Conservation (phyloP, 331 rosid genomes). For the Quercus phellos region DNA sequence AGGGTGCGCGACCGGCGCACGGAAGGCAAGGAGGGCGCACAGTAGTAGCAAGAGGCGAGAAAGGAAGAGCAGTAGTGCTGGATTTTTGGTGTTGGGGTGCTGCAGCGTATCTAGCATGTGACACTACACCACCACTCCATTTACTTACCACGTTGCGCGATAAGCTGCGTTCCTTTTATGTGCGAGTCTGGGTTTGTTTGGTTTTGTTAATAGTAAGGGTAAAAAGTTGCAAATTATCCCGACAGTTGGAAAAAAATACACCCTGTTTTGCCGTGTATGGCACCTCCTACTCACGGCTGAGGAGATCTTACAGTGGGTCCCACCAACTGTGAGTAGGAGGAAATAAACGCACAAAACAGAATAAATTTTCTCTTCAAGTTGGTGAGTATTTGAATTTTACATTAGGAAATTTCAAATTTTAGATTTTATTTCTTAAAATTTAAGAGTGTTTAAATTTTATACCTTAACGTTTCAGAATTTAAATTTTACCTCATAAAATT, state of each 20-base stretch:
- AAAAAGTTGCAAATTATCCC: no score
- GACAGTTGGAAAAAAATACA: no score
- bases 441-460: rapidly evolving
- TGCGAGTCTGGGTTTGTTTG: no score
- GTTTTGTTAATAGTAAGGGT: no score
- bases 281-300: no score
- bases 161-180: neutral
- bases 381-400: rapidly evolving
- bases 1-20: slow-evolving; percentile 52
- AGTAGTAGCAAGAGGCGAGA: slow-evolving; percentile 44
- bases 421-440: rapidly evolving
- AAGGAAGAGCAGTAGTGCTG: slow-evolving; percentile 19
- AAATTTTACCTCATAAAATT: rapidly evolving
- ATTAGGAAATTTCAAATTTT: rapidly evolving
- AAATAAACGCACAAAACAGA: rapidly evolving
- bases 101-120: slow-evolving; percentile 40
- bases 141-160: slow-evolving; percentile 7
- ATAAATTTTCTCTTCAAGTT: no score
- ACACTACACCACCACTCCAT: slow-evolving; percentile 13
- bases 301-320: rapidly evolving
- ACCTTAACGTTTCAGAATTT: rapidly evolving
- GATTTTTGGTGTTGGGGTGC: neutral
- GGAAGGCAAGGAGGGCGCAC: slow-evolving; percentile 43
- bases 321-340: no score
- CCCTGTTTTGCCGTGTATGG: no score